Base-by-base conservation (phyloP, 106 monocot genomes). In the Gastrodia elata region DNA sequence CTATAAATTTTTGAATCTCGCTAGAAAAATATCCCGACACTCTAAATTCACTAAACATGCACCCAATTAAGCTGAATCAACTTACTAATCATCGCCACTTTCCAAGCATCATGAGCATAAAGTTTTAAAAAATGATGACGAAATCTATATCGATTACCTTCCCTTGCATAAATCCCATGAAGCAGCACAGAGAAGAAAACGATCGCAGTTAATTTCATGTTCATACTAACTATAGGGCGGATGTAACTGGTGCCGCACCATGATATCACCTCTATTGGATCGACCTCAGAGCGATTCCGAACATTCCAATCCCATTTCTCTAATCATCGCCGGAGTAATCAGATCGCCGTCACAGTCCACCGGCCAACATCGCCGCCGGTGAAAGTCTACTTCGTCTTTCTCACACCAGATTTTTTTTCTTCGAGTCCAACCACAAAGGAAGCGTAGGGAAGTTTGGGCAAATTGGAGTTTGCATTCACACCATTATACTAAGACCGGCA, bases 161-260 rank as follows among this genome's bases (percentile, higher is more conserved):
- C 67, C 67, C 37, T 34, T 20, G 67, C 33, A 30, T 37, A 30
- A 67, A 67, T 67, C 67, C 35, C 28, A 35, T 20, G 67, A 67
- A 67, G 9, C 35, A 67, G 67, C 37, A 5, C 67, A 34, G 37
- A 67, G 36, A 67, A 14, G 37, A 37, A 30, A 16, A 67, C 28
- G 67, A 67, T 35, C 67, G 36, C 20, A 18, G 30, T 37, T 37
- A 67, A 67, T 67, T 37, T 34, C 67, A 67, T 37, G 67, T 67
- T 67, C 67, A 67, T 67, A 15, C 67, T 67, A 67, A 18, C 67
- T 67, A 34, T 37, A 11, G n/a, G 67, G 36, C 16, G 35, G 67
- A 67, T 37, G 67, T 10, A 16, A 15, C 67, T 14, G 67, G 11
- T 37, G 36, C 36, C 67, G 35, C 18, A 37, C 67, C 67, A 67